Base-by-base conservation (phyloP, 129 eudicot genomes). In the Dittrichia graveolens region DNA sequence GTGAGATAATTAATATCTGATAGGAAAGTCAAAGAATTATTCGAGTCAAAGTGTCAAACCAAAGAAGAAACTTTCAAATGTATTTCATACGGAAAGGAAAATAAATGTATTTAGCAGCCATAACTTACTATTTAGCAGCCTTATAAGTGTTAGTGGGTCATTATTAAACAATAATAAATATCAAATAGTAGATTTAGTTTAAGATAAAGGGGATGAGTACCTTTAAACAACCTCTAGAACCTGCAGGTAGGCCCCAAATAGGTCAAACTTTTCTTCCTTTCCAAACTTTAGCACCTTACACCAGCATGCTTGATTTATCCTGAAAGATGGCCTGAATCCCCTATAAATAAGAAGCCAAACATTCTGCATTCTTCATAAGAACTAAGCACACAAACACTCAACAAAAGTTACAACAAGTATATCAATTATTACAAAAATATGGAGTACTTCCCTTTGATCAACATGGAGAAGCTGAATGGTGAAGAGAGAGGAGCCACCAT, bases 381-480 rank as follows among this genome's bases (percentile, higher is more conserved):
- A 57, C 8, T 52, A 16, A 46, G 37, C 70, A 65, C 40, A 61
- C 64, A 16, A 54, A 67, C 60, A 58, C 60, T 43, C 61, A 3
- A 18, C 76, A 71, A 72, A 14, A 50, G 41, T 41, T 37, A 65
- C 45, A 46, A 11, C 57, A 49, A 35, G 31, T 10, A 61, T 16
- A 16, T 69, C 24, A 60, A 54, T 44, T 1, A 16, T 50, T 62
- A 41, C 50, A 61, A 12, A 83, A 71, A 74, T 60, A 88, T 88
- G 95, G 90, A 67, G 77, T 80, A 78, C 78, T 85, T 88, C 55
- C 90, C 95, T 44, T 63, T 88, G 55, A 77, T 88, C 72, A 77
- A 83, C 80, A 47, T 88, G 79, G 84, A 75, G 77, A 88, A 85
- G 79, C 85, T 88, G 8, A 81, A 85, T 81, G 95, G 88, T 7